Base-by-base conservation (phyloP, 495 filamentous ascomycete species). In the Penicillium pulvis region DNA sequence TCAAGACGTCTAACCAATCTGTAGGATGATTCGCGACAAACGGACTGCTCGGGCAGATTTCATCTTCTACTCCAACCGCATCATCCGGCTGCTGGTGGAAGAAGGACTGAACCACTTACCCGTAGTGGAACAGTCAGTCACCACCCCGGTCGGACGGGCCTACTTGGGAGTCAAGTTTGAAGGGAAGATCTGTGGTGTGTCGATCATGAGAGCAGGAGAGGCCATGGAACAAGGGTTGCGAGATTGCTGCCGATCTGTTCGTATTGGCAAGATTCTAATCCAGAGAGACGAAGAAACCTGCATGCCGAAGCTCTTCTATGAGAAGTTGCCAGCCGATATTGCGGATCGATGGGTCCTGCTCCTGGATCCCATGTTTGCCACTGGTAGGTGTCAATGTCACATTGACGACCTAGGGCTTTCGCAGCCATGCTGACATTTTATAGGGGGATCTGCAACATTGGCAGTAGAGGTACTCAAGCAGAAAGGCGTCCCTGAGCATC, bases 291-390 rank as follows among this genome's bases (percentile, higher is more conserved):
- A 98, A 75, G 94, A 98, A 79, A 97, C 93, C 1, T 82, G 87
- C 57, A 84, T 87, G 80, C 95, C 94, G 5, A 91, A 88, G 68
- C 82, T 98, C 35, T 98, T 97, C 71, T 98, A 97, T 70, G 93
- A 97, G 61, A 98, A 98, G 75, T 81, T 98, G 14, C 95, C 95
- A 41, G 86, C 90, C 63, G 94, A 98, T 74, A 96, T 98, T 65
- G 85, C 89, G 10, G 82, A 93, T 11, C 78, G 94, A 72, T 98
- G 93, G 90, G 93, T 97, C 30, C 81, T 98, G 28, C 79, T 98
- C n/a, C 79, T 98, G 33, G 95, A 98, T 70, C 94, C 95, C 3
- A 98, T 98, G 94, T 93, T 98, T 76, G 94, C 94, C 49, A 98
- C 94, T 61, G 94, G 93, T 93, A 73, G 68, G 82, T 71, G 23